Conservation (phyloP, 345 rosid species). For the Lepidium didymum region DNA sequence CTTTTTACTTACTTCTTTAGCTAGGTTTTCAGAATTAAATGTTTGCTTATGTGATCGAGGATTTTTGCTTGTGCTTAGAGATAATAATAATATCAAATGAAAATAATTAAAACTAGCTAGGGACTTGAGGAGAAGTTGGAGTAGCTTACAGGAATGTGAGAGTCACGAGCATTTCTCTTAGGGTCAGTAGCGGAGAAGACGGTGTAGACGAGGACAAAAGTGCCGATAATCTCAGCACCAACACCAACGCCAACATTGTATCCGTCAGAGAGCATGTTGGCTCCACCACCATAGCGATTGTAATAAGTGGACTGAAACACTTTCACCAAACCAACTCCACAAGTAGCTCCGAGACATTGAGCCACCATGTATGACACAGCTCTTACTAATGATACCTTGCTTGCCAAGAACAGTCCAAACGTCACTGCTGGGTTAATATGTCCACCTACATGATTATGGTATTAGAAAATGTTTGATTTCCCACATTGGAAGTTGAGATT, state of each 20-base stretch:
- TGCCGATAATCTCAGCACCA: constrained; percentile 84
- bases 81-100: too few relatives aligned
- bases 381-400: constrained; percentile 64
- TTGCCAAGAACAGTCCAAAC: constrained; percentile 63
- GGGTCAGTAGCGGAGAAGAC: constrained; percentile 93
- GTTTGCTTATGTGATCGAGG: not conserved
- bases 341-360: constrained; percentile 73
- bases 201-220: constrained; percentile 78
- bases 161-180: constrained; percentile 78
- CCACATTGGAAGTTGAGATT: too few relatives aligned
- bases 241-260: constrained; percentile 54
- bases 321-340: constrained; percentile 77
- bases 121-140: not conserved
- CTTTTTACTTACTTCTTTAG: not conserved
- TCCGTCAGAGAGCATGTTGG: constrained; percentile 47
- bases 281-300: constrained; percentile 55
- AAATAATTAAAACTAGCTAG: not conserved
- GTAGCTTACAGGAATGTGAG: constrained; percentile 74
- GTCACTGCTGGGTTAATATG: constrained; percentile 93
- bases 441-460: constrained; percentile 38
- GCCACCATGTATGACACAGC: constrained; percentile 67
- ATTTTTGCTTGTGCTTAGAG: too few relatives aligned
- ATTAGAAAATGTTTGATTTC: too few relatives aligned
- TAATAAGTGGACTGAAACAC: constrained; percentile 50
- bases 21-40: not conserved